Conservation (phyloP, 176 grass and related monocot genomes). For the Typha latifolia region DNA sequence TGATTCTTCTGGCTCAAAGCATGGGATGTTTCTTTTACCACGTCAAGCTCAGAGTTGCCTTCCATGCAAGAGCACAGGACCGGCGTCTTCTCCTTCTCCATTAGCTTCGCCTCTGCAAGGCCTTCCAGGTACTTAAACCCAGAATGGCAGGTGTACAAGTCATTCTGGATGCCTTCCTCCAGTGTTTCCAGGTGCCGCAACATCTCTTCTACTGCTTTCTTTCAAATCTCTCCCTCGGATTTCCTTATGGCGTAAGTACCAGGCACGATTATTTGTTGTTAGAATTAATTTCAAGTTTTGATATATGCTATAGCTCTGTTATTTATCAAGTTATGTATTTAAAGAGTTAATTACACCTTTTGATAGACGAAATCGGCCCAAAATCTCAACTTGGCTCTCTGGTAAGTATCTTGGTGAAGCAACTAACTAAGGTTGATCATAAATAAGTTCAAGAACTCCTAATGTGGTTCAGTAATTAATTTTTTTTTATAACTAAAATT, state of each 20-base stretch:
- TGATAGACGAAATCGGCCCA: slow-evolving; percentile 37
- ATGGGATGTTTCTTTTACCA: not conserved
- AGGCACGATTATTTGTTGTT: not conserved
- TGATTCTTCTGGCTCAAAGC: not conserved
- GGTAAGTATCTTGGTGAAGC: slow-evolving; percentile 19
- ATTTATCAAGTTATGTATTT: not conserved
- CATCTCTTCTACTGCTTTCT: slow-evolving; percentile 21
- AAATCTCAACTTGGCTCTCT: slow-evolving; percentile 22
- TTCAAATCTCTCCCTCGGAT: slow-evolving; percentile 9
- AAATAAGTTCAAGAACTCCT: too few relatives aligned
- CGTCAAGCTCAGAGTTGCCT: slow-evolving; percentile 3
- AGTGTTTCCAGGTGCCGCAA: not conserved
- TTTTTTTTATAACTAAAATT: too few relatives aligned
- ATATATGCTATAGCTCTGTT: not conserved
- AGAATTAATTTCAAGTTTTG: not conserved
- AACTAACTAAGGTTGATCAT: too few relatives aligned
- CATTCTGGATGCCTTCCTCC: slow-evolving; percentile 19
- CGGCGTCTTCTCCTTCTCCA: slow-evolving; percentile 9
- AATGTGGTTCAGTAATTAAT: too few relatives aligned
- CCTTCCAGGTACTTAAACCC: not conserved
- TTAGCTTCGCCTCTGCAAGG: not conserved
- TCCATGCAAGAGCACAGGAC: slow-evolving; percentile 6
- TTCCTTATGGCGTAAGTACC: not conserved
- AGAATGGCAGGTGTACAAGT: not conserved
- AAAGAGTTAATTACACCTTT: slow-evolving; percentile 17